Evolutionary conservation across 1,284 basidiomycete genomes (phyloP), one percentile per base, ranked within the genome.

Genomic region (Ceraceosorus guamensis): DNA sequence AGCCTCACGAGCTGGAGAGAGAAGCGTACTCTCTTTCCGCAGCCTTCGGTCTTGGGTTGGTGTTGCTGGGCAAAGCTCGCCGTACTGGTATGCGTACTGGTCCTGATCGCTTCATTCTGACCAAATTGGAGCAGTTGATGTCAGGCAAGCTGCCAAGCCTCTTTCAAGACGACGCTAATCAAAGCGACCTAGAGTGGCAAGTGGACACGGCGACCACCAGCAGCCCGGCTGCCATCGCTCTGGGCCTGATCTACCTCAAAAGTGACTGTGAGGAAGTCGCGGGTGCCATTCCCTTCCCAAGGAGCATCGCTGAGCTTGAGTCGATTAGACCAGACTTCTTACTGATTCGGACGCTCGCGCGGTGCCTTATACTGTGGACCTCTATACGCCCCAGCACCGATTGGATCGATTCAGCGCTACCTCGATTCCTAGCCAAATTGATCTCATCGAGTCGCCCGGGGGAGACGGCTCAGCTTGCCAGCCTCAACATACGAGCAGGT

Each of bases 1-100:
- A 95, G 63, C 51, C 62, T 4, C 66, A 67, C 49, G 61, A 63
- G 33, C 58, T 61, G 24, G 56, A 63, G 24, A 83, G 88, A 35
- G 95, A 98, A 73, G 86, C 91, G 0, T 98, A 97, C 74, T 88
- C 91, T 0, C 85, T 91, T 63, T 84, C 89, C 1, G 86, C 91
- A 1, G 89, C 88, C 4, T 82, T 96, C 46, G 85, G 88, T 0
- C 95, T 95, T 70, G 95, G 95, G 0, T 87, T 96, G 82, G 87
- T 95, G 76, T 92, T 96, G 86, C 82, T 98, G 5, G 91, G 89
- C 6, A 87, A 85, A 65, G 72, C 63, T 1, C 58, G 66, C 3
- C 53, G 63, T 18, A 60, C 63, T 7, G 58, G 61, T 5, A 68
- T 73, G 70, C 57, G 59, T 37, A 65, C 62, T 35, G 45, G 59